These are phyloP conservation scores for Wallacemonas rigidus DNA, from an alignment of 208 protist genomes.

Conservation along the genomic window DNA sequence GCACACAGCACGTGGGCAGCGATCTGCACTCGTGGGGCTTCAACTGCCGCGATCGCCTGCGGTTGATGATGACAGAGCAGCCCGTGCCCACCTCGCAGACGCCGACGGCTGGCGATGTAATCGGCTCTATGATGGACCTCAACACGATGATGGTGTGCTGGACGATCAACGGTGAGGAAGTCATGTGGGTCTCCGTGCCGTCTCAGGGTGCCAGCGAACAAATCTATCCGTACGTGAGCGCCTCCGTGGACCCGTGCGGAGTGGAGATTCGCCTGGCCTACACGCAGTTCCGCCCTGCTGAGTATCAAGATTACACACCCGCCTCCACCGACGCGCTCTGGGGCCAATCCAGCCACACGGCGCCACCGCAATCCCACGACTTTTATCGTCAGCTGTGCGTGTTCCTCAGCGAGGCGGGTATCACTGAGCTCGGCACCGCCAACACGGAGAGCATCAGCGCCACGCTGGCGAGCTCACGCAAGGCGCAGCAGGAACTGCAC, in stretches of 20 bases:
- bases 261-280: slow-evolving; percentile 72
- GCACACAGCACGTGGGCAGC: slow-evolving; percentile 82
- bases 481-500: slow-evolving; percentile 19
- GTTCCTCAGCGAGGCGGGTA: slow-evolving; percentile 50
- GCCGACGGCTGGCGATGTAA: slow-evolving; percentile 69
- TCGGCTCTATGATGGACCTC: slow-evolving; percentile 84
- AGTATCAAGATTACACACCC: slow-evolving; percentile 73
- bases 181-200: slow-evolving; percentile 77
- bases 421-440: slow-evolving; percentile 28
- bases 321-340: slow-evolving; percentile 32
- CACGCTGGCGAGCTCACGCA: slow-evolving; percentile 14
- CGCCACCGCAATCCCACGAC: slow-evolving; percentile 51
- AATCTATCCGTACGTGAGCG: slow-evolving; percentile 90
- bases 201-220: slow-evolving; percentile 71
- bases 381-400: slow-evolving; percentile 79
- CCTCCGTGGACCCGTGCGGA: slow-evolving; percentile 52
- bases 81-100: slow-evolving; percentile 37
- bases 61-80: slow-evolving; percentile 78
- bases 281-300: slow-evolving; percentile 79
- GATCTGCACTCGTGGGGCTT: slow-evolving; percentile 90
- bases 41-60: slow-evolving; percentile 81
- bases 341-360: slow-evolving; percentile 22
- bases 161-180: slow-evolving; percentile 83
- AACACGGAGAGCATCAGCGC: slow-evolving; percentile 2
- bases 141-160: slow-evolving; percentile 85